phyloP scores from a whole-genome alignment of 371 early-diverging fungal genomes.

The Syncephalastrum contaminatum region DNA sequence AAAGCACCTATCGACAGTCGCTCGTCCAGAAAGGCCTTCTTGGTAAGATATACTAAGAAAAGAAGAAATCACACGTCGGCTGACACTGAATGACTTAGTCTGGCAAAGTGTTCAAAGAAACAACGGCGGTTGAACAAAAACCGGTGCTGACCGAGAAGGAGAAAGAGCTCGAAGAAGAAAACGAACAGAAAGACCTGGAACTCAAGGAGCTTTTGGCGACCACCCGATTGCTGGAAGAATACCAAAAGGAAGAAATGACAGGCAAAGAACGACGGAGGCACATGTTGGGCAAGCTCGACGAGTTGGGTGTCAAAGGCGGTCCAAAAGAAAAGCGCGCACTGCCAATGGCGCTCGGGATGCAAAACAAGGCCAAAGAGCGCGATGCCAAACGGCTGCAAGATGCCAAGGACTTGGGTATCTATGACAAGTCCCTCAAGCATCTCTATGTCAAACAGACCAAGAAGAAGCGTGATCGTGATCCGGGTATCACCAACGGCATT shows the following conservation, averaged over 20 bases:
- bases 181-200: conserved; percentile 37
- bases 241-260: conserved; percentile 44
- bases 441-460: conserved; percentile 33
- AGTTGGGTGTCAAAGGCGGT: conserved; percentile 33
- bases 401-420: conserved; percentile 46
- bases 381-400: conserved; percentile 37
- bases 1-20: conserved; percentile 23
- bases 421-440: conserved; percentile 44
- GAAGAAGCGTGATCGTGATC: conserved; percentile 38
- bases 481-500: conserved; percentile 45
- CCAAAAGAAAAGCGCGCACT: conserved; percentile 17
- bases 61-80: neutral
- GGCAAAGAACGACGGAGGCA: conserved; percentile 42
- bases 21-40: conserved; percentile 36
- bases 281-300: conserved; percentile 41
- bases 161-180: conserved; percentile 38
- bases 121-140: neutral
- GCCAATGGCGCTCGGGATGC: conserved; percentile 28
- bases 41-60: conserved; percentile 23
- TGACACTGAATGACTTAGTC: conserved; percentile 19
- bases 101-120: conserved; percentile 26
- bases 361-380: conserved; percentile 28
- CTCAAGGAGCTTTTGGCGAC: conserved; percentile 40
- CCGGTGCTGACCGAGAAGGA: conserved; percentile 19
- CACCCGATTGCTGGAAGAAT: conserved; percentile 42